phyloP scores from a whole-genome alignment of 495 filamentous ascomycete genomes.

The Chaetomidium leptoderma region DNA sequence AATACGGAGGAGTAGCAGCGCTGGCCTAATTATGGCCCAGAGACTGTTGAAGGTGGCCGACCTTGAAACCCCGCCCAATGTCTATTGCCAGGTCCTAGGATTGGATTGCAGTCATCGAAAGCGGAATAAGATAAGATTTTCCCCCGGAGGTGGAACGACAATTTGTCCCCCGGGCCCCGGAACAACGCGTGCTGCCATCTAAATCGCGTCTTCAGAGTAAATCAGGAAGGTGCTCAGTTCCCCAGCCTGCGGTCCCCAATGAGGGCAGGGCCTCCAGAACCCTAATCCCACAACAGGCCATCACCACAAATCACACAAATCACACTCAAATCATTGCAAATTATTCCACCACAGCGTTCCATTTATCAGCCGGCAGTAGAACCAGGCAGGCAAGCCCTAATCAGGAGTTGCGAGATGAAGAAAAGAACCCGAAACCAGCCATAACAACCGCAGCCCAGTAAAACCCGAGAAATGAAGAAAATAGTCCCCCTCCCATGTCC shows the following conservation, averaged over 20 bases:
- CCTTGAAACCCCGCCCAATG: too few relatives aligned
- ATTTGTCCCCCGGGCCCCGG: too few relatives aligned
- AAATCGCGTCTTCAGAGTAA: too few relatives aligned
- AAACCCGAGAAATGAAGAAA: not conserved
- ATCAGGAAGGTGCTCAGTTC: too few relatives aligned
- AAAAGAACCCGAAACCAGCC: not conserved
- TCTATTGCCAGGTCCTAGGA: too few relatives aligned
- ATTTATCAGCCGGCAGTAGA: not conserved
- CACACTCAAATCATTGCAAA: not conserved
- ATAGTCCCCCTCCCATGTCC: not conserved
- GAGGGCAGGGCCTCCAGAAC: not conserved
- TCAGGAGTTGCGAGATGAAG: not conserved
- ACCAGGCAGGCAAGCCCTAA: not conserved
- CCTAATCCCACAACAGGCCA: not conserved
- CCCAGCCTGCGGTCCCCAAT: not conserved
- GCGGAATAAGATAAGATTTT: too few relatives aligned
- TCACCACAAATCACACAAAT: not conserved
- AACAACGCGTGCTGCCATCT: too few relatives aligned
- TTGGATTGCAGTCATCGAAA: too few relatives aligned
- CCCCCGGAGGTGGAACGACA: too few relatives aligned
- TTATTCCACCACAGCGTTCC: not conserved
- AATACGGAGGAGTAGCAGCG: too few relatives aligned
- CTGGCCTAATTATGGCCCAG: too few relatives aligned
- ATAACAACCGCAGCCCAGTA: not conserved
- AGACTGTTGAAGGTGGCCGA: too few relatives aligned